A percentile compares a stretch with the other conserved stretches of the same genome.
These are phyloP conservation scores for Paramecium sonneborni DNA, from an alignment of 73 alveolate genomes.

Conservation along the genomic window DNA sequence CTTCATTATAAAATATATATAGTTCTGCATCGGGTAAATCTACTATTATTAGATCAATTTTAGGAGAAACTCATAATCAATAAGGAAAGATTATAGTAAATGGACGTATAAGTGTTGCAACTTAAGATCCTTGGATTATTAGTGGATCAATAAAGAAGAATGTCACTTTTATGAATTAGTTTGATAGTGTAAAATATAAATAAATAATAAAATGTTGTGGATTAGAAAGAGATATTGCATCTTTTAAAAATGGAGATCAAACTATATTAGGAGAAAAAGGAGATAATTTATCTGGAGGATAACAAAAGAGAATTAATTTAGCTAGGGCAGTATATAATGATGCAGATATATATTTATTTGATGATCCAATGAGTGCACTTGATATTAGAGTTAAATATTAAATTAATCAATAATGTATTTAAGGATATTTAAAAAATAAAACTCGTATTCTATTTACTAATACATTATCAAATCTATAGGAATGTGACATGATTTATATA, in stretches of 20 bases:
- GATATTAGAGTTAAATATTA: slow-evolving; percentile 89
- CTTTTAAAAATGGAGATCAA: slow-evolving; percentile 51
- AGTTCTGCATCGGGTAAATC: neutral
- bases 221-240: slow-evolving; percentile 59
- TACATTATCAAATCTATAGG: slow-evolving; percentile 82
- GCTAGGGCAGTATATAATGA: slow-evolving; percentile 83
- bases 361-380: slow-evolving; percentile 95
- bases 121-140: slow-evolving; percentile 46
- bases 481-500: slow-evolving; percentile 81
- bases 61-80: neutral
- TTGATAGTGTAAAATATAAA: neutral
- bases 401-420: slow-evolving; percentile 80
- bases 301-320: slow-evolving; percentile 76
- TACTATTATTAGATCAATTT: neutral
- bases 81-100: neutral
- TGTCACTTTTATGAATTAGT: neutral
- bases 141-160: neutral
- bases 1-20: neutral
- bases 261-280: slow-evolving; percentile 76
- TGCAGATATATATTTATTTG: slow-evolving; percentile 87
- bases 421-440: slow-evolving; percentile 76
- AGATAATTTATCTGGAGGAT: slow-evolving; percentile 77
- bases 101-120: slow-evolving; percentile 9
- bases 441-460: slow-evolving; percentile 91
- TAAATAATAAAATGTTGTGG: slow-evolving; percentile 63